phyloP scores from a whole-genome alignment of 2,329 filamentous ascomycete genomes.

The Colletotrichum lupini region DNA sequence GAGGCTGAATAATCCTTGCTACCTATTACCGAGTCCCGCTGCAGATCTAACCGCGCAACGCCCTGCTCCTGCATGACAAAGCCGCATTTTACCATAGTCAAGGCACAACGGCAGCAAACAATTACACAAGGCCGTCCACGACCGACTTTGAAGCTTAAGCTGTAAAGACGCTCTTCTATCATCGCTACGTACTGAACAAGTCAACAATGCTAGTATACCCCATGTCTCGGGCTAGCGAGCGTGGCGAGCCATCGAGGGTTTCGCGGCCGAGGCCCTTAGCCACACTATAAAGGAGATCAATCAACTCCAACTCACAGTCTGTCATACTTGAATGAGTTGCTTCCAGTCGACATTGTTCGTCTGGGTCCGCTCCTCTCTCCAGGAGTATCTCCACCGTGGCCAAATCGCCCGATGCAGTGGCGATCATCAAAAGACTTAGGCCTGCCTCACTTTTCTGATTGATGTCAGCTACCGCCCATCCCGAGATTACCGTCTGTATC shows the following conservation, averaged over 20 bases:
- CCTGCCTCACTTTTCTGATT: no score
- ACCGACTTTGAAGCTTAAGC: no score
- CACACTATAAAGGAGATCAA: background rate
- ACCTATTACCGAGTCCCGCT: background rate
- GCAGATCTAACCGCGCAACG: background rate
- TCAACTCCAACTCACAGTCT: background rate
- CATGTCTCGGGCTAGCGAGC: background rate
- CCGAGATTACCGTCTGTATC: background rate
- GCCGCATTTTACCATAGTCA: background rate
- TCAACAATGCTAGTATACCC: background rate
- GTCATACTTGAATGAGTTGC: background rate
- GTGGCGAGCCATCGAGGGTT: background rate
- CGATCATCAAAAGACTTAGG: background rate
- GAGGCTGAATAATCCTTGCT: conserved; percentile 3
- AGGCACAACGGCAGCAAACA: background rate
- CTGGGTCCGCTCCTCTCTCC: background rate
- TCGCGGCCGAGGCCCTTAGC: background rate
- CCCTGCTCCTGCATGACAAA: background rate
- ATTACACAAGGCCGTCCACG: background rate
- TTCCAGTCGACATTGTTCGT: background rate
- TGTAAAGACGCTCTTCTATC: no score
- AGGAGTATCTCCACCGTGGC: background rate
- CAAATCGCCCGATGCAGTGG: background rate
- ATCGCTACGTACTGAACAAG: background rate
- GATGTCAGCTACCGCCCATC: no score